Evolutionary conservation across 1,139 yeast species (phyloP).

Genomic region (Suhomyces atakaporum): DNA sequence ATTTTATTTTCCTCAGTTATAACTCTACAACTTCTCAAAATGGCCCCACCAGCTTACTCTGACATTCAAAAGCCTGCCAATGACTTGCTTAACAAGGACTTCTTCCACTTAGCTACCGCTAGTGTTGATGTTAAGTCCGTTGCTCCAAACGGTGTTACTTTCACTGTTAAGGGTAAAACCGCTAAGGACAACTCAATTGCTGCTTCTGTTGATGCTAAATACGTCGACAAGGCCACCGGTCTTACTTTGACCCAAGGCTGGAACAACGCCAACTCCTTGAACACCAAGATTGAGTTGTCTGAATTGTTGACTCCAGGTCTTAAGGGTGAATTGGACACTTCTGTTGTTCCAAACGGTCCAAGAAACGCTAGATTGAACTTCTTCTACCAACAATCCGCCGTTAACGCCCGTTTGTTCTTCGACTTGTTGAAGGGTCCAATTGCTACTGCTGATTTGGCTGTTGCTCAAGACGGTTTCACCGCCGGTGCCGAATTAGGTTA

Average conservation of each 20-base stretch:
- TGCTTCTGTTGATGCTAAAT: constrained; percentile 90
- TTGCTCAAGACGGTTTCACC: constrained; percentile 95
- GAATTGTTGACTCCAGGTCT: constrained; percentile 95
- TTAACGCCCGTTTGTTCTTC: constrained; percentile 93
- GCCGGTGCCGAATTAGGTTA: constrained; percentile 98
- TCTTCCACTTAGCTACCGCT: constrained; percentile 88
- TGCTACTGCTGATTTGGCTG: constrained; percentile 91
- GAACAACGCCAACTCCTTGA: constrained; percentile 91
- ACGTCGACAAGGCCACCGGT: constrained; percentile 91
- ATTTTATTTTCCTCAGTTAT: constrained; percentile 4
- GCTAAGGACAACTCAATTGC: constrained; percentile 80
- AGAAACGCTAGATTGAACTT: constrained; percentile 90
- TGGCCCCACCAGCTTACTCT: constrained; percentile 76
- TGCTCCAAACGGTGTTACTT: constrained; percentile 96
- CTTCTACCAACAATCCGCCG: constrained; percentile 89
- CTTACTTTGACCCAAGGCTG: constrained; percentile 95
- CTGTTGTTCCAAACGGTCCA: constrained; percentile 84
- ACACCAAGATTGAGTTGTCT: constrained; percentile 90
- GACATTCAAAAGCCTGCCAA: constrained; percentile 89
- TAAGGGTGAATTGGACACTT: constrained; percentile 88
- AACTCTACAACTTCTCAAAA: constrained; percentile 19
- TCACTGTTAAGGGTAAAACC: constrained; percentile 93
- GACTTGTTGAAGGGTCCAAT: constrained; percentile 95
- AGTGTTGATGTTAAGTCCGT: constrained; percentile 86
- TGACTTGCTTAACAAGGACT: constrained; percentile 87